Percentiles rank a stretch among this genome's conserved stretches.
Conservation (phyloP, 1,284 basidiomycete genomes). For the Puccinia hordei region DNA sequence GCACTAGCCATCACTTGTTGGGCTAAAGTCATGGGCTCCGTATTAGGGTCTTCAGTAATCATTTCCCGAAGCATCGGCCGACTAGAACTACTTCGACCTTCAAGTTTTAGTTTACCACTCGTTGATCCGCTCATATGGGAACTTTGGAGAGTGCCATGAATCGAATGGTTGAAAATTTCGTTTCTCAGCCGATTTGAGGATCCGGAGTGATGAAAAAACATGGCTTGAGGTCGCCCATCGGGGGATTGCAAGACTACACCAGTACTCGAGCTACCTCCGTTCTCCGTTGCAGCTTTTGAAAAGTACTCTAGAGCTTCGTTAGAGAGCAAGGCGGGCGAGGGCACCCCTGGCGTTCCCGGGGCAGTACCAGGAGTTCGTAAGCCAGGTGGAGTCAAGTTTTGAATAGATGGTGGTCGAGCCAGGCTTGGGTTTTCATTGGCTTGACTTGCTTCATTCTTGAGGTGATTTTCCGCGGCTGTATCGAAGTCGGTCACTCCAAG, state of each 20-base stretch:
- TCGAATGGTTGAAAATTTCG: neutral
- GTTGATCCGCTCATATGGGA: neutral
- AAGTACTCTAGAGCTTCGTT: conserved; percentile 50
- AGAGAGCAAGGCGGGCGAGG: conserved; percentile 41
- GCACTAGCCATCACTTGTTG: conserved; percentile 27
- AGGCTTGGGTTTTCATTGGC: conserved; percentile 1
- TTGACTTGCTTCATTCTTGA: conserved; percentile 21
- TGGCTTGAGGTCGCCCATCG: conserved; percentile 46
- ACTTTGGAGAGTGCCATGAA: neutral
- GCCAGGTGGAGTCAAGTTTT: conserved; percentile 39
- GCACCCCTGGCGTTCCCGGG: conserved; percentile 43
- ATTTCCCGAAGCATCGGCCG: conserved; percentile 31
- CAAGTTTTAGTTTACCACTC: neutral
- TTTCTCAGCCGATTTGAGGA: conserved; percentile 35
- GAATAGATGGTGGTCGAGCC: conserved; percentile 13
- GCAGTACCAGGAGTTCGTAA: conserved; percentile 47
- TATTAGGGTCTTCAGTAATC: neutral
- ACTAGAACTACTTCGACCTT: conserved; percentile 2
- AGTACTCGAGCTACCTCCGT: conserved; percentile 41
- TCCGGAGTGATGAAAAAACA: conserved; percentile 49
- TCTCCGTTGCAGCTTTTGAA: conserved; percentile 45
- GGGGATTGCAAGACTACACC: conserved; percentile 45
- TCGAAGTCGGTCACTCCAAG: conserved; percentile 34
- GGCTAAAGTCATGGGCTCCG: conserved; percentile 23
- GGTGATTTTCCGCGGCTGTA: conserved; percentile 36